phyloP scores from a whole-genome alignment of 1,284 basidiomycete species.

The Ganoderma meredithae region DNA sequence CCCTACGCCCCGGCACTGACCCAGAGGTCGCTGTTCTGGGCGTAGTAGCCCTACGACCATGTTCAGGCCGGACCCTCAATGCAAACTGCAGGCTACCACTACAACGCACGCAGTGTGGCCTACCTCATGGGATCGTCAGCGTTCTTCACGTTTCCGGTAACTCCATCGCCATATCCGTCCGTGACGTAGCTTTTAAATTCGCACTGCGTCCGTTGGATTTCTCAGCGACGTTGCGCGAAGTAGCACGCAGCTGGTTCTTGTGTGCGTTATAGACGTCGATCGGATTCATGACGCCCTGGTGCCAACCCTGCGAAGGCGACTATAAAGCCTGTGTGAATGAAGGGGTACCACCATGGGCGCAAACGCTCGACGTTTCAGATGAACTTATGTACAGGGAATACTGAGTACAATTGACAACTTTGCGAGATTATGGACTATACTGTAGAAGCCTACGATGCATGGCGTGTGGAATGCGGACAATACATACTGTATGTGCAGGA shows the following conservation, averaged over 20 bases:
- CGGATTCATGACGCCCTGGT: conserved; percentile 13
- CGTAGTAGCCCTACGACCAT: conserved; percentile 27
- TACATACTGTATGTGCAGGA: conserved; percentile 35
- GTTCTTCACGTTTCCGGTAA: conserved; percentile 27
- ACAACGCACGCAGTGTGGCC: conserved; percentile 19
- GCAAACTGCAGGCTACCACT: conserved; percentile 22
- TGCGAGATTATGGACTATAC: conserved; percentile 32
- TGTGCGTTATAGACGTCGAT: conserved; percentile 10
- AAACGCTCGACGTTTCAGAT: conserved; percentile 31
- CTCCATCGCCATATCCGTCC: conserved; percentile 19
- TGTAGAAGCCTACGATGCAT: conserved; percentile 33
- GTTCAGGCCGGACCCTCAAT: conserved; percentile 22
- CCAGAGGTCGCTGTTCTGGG: conserved; percentile 21
- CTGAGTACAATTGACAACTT: conserved; percentile 27
- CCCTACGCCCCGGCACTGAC: conserved; percentile 28
- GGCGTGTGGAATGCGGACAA: conserved; percentile 31
- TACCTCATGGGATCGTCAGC: conserved; percentile 24
- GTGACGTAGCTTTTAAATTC: background rate
- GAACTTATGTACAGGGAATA: conserved; percentile 29
- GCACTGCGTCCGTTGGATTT: background rate
- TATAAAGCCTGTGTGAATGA: conserved; percentile 7
- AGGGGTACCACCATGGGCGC: conserved; percentile 25
- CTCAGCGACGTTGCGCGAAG: conserved; percentile 1
- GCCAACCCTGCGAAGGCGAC: conserved; percentile 3
- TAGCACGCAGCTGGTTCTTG: background rate